Percentiles rank a stretch among this genome's conserved stretches.
Evolutionary conservation across 306 rosid genomes (phyloP).

Genomic region (Lupinus albus): DNA sequence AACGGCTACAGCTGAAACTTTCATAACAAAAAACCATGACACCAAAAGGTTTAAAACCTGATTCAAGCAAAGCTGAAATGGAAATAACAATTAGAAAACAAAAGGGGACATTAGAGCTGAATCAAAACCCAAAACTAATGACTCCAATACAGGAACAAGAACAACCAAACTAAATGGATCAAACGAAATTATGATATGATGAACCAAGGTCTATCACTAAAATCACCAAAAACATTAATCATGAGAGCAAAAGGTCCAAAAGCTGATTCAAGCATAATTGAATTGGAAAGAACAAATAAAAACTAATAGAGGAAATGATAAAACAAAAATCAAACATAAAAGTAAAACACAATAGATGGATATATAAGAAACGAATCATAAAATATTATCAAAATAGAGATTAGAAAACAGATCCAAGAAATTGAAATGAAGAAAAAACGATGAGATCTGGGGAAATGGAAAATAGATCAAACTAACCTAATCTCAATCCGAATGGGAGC

Average conservation of each 20-base stretch:
- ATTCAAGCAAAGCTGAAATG: no score
- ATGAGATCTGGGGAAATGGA: slow-evolving; percentile 44
- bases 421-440: not conserved
- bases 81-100: no score
- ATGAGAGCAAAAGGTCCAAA: slow-evolving; percentile 3
- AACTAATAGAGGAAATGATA: not conserved
- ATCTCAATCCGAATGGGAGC: slow-evolving; percentile 37
- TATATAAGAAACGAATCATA: not conserved
- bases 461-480: slow-evolving; percentile 48
- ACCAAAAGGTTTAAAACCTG: no score
- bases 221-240: no score
- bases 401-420: slow-evolving; percentile 42
- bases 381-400: not conserved
- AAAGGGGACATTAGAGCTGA: no score
- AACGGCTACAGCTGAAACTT: no score
- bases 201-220: not conserved
- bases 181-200: no score
- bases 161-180: no score
- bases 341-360: not conserved
- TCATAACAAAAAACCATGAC: no score
- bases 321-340: not conserved
- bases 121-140: no score
- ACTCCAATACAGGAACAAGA: no score
- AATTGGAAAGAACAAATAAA: slow-evolving; percentile 13
- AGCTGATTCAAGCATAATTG: not conserved